These are phyloP conservation scores for Kalaharituber pfeilii DNA, from an alignment of 2,329 filamentous ascomycete species.

Conservation along the genomic window DNA sequence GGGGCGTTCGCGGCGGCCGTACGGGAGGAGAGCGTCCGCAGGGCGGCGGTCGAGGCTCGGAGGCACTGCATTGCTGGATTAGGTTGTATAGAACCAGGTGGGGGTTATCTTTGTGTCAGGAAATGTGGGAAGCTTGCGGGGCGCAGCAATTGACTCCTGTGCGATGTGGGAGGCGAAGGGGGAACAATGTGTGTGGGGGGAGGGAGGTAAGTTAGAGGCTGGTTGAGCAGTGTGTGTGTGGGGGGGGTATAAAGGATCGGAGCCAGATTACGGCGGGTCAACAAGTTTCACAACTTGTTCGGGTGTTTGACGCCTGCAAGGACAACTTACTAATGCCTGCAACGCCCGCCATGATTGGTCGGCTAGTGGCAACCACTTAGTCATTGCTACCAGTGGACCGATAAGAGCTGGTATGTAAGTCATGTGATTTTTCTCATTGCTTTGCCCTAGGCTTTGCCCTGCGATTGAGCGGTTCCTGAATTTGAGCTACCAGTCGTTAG, in stretches of 20 bases:
- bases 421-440: too few relatives aligned
- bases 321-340: not conserved
- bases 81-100: not conserved
- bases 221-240: not conserved
- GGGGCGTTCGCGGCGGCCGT: not conserved
- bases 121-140: too few relatives aligned
- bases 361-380: not conserved
- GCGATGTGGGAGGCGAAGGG: not conserved
- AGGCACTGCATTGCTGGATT: conserved; percentile 1
- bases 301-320: too few relatives aligned
- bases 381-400: not conserved
- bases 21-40: not conserved
- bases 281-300: not conserved
- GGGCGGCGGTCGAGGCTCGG: not conserved
- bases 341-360: not conserved
- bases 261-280: not conserved
- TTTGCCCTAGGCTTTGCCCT: too few relatives aligned
- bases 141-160: not conserved
- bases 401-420: too few relatives aligned
- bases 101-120: too few relatives aligned
- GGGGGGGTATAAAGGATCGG: not conserved
- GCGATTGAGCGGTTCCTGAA: not conserved
- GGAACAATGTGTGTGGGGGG: not conserved
- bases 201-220: not conserved
- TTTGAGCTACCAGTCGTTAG: too few relatives aligned